Conservation (phyloP, 495 filamentous ascomycete genomes). For the Acidomyces sp. region DNA sequence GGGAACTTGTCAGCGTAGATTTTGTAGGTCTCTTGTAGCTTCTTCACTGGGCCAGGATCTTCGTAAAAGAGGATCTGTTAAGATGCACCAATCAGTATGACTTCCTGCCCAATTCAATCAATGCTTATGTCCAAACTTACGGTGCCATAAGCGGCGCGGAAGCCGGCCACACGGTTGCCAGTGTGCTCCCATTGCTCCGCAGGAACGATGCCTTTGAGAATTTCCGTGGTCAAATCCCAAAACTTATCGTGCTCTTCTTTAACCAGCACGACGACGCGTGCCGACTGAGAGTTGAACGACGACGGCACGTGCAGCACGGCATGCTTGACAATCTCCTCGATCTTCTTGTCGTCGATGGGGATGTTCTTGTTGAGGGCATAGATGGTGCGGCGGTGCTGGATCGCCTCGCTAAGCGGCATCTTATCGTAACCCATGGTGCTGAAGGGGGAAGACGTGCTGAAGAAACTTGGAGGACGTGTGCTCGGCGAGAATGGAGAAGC, state of each 20-base stretch:
- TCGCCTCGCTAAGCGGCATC: slow-evolving; percentile 16
- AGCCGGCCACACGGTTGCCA: slow-evolving; percentile 35
- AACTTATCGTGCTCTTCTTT: slow-evolving; percentile 51
- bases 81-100: background rate
- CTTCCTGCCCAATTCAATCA: background rate
- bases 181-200: slow-evolving; percentile 40
- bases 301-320: slow-evolving; percentile 42
- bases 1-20: slow-evolving; percentile 51
- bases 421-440: slow-evolving; percentile 5
- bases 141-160: slow-evolving; percentile 45
- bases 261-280: slow-evolving; percentile 48
- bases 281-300: slow-evolving; percentile 55
- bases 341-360: slow-evolving; percentile 37
- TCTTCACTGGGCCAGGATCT: slow-evolving; percentile 38
- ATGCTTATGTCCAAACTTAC: slow-evolving; percentile 28
- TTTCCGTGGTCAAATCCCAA: slow-evolving; percentile 43
- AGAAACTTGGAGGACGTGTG: too few species aligned
- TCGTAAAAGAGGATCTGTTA: slow-evolving; percentile 45
- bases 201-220: slow-evolving; percentile 46
- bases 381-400: slow-evolving; percentile 40
- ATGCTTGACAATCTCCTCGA: slow-evolving; percentile 44
- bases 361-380: slow-evolving; percentile 47
- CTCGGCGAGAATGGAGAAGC: background rate
- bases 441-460: too few species aligned
- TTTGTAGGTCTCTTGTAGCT: slow-evolving; percentile 40